These are phyloP conservation scores for Saccharomycopsis olivae DNA, from an alignment of 805 yeast species.

Conservation along the genomic window DNA sequence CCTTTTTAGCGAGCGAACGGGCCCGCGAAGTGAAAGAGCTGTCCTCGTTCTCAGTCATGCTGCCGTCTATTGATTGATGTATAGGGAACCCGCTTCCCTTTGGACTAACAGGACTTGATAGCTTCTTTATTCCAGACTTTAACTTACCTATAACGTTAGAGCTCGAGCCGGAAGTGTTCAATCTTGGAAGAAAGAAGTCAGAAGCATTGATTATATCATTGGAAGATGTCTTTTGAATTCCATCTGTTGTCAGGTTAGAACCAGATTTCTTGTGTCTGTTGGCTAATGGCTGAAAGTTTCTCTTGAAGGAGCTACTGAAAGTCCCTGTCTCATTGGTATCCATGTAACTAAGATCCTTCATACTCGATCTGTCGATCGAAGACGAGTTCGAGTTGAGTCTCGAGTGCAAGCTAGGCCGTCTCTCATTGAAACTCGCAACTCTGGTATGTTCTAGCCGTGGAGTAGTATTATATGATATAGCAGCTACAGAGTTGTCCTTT, in stretches of 20 bases:
- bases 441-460: no score
- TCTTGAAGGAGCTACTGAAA: background rate
- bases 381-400: constrained; percentile 4
- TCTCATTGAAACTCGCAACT: no score
- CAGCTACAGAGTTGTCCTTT: no score
- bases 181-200: constrained; percentile 1
- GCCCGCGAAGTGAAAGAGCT: no score
- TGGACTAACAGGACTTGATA: constrained; percentile 12
- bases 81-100: no score
- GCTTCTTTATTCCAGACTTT: constrained; percentile 6
- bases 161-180: constrained; percentile 6
- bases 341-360: background rate
- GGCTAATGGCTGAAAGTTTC: no score
- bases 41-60: no score
- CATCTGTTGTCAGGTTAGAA: constrained; percentile 7
- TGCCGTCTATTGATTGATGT: no score
- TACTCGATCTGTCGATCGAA: background rate
- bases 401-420: background rate
- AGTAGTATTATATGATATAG: no score
- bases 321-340: background rate
- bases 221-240: background rate
- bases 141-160: constrained; percentile 11
- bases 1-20: constrained; percentile 14
- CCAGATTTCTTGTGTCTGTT: constrained; percentile 5
- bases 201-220: background rate